Percentiles rank a stretch among this genome's conserved stretches.
Evolutionary conservation across 805 yeast genomes (phyloP).

Genomic region (Tetrapisispora arboricola): DNA sequence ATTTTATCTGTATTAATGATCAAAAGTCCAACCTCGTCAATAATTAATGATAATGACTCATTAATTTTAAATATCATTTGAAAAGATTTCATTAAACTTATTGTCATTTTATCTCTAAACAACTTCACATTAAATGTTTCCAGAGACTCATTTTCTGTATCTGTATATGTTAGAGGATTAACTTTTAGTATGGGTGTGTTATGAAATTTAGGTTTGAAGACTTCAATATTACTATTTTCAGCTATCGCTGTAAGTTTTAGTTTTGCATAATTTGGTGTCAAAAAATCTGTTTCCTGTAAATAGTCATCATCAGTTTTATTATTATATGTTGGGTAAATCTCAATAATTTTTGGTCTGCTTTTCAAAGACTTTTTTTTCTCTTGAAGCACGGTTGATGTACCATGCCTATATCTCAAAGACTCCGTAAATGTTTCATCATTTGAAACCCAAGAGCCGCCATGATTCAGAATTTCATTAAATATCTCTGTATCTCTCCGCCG

Average conservation of each 20-base stretch:
- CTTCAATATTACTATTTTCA: not conserved
- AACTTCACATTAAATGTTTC: not conserved
- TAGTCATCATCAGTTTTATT: not conserved
- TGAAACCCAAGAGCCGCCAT: conserved; percentile 1
- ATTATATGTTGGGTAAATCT: not conserved
- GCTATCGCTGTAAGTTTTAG: not conserved
- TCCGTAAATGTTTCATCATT: not conserved
- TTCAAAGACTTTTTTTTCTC: not conserved
- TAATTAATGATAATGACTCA: conserved; percentile 13
- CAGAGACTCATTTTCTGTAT: not conserved
- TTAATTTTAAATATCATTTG: conserved; percentile 20
- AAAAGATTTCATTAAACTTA: conserved; percentile 9
- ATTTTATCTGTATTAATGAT: conserved; percentile 12
- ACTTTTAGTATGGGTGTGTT: conserved; percentile 14
- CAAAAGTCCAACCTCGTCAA: conserved; percentile 19
- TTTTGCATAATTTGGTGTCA: not conserved
- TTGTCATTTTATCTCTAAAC: conserved; percentile 1
- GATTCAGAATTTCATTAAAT: conserved; percentile 1
- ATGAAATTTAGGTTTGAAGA: conserved; percentile 18
- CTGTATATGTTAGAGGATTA: conserved; percentile 7
- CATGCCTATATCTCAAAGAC: too few species aligned
- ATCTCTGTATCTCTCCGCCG: conserved; percentile 1
- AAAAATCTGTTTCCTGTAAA: not conserved
- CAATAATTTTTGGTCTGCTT: not conserved
- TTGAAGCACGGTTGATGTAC: not conserved